Base-by-base conservation (phyloP, 129 eudicot species). In the Lactuca sativa region DNA sequence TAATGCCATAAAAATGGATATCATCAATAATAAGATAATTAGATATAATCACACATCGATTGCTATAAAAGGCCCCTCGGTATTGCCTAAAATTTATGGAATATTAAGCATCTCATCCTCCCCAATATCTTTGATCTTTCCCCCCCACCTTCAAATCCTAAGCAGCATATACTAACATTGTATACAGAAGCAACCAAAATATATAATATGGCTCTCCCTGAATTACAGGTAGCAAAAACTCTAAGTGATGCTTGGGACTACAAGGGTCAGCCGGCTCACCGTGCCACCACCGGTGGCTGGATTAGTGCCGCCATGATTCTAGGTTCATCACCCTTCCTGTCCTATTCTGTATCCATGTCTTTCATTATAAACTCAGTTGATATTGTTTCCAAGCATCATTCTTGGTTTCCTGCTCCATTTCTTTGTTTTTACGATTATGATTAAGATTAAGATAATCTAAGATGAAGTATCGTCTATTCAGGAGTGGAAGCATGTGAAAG, bases 251-350 rank as follows among this genome's bases (percentile, higher is more conserved):
- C 95, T 64, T 87, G 90, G 90, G 95, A 91, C 78, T 85, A 79
- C 83, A 79, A 83, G 64, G 95, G 97, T 57, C 82, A 80, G 49
- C 95, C 83, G 13, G 88, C 95, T 56, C 59, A 41, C 73, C 79
- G 81, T 8, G 76, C 88, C 88, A 64, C 85, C 79, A 71, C 97
- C 70, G 97, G 97, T 15, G 95, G 97, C 55, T 91, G 97, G 97
- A 31, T 78, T 34, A 75, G 82, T 55, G 87, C 95, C 58, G 88
- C 97, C 86, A 87, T 83, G 92, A 91, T 91, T 64, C 75, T 91
- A 75, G 97, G 97, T 90, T 15, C 75, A 12, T n/a, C 71, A 18
- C 6, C 41, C 43, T 52, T 33, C 11, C 6, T 70, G 6, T 68
- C 73, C 3, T 33, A 54, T 21, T 49, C 64, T 34, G 25, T 40